These are phyloP conservation scores for Fistulinella prunicolor DNA, from an alignment of 768 basidiomycete genomes.

Conservation along the genomic window DNA sequence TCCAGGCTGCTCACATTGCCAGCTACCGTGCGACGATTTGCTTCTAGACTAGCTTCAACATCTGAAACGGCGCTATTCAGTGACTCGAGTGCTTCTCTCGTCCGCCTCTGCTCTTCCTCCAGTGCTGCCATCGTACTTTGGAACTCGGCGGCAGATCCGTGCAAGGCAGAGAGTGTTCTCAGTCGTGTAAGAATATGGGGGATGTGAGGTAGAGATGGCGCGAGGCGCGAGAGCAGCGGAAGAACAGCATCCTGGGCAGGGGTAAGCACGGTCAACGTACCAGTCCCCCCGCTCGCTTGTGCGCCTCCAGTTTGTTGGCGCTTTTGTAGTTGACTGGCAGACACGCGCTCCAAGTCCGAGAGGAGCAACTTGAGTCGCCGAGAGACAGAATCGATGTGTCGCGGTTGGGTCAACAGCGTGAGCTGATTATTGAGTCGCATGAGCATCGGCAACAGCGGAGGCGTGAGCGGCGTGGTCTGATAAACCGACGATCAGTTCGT, in stretches of 20 bases:
- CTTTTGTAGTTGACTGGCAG: slow-evolving; percentile 36
- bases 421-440: slow-evolving; percentile 82
- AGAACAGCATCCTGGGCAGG: slow-evolving; percentile 58
- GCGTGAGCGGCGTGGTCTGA: slow-evolving; percentile 68
- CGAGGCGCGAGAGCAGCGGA: slow-evolving; percentile 66
- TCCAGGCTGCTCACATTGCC: slow-evolving; percentile 75
- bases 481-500: slow-evolving; percentile 5
- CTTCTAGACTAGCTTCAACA: slow-evolving; percentile 73
- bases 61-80: slow-evolving; percentile 63
- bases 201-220: slow-evolving; percentile 73
- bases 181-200: slow-evolving; percentile 89
- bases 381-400: slow-evolving; percentile 94
- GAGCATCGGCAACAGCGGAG: slow-evolving; percentile 80
- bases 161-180: slow-evolving; percentile 77
- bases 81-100: slow-evolving; percentile 61
- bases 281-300: slow-evolving; percentile 9
- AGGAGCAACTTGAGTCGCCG: slow-evolving; percentile 89
- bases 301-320: slow-evolving; percentile 17
- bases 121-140: slow-evolving; percentile 60
- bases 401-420: slow-evolving; percentile 86
- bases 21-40: slow-evolving; percentile 67
- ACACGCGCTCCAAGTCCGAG: slow-evolving; percentile 86
- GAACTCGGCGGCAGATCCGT: slow-evolving; percentile 79
- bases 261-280: slow-evolving; percentile 19
- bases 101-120: slow-evolving; percentile 69